Conservation (phyloP, 257 asterid genomes). For the Penstemon newberryi region DNA sequence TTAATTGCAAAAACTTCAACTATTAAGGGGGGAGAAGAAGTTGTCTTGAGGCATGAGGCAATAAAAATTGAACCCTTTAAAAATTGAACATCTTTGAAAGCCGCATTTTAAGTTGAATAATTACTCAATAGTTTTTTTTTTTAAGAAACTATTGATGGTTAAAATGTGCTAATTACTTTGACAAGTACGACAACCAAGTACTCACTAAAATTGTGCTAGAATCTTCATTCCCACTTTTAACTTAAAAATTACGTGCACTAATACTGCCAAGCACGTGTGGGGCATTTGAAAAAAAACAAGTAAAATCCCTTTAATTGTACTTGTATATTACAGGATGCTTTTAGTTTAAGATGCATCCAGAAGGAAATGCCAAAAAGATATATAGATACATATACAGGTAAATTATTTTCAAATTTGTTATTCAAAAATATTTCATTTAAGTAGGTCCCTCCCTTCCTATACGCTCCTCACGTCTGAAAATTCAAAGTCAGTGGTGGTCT, state of each 20-base stretch:
- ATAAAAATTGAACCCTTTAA: too few relatives aligned
- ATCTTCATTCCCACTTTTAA: background rate
- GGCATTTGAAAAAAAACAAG: background rate
- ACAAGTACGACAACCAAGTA: background rate
- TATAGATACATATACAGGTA: too few relatives aligned
- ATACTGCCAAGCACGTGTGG: conserved; percentile 5
- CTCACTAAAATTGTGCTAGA: background rate
- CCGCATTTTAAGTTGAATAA: background rate
- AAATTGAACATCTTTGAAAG: too few relatives aligned
- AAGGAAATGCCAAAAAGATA: too few relatives aligned
- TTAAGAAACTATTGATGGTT: too few relatives aligned
- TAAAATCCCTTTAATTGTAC: background rate
- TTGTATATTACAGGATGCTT: background rate
- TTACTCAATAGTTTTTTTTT: background rate
- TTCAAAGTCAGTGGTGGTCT: too few relatives aligned
- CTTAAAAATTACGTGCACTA: conserved; percentile 4
- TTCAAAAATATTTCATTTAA: too few relatives aligned
- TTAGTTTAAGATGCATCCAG: background rate
- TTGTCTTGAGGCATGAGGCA: background rate
- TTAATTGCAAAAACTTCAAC: too few relatives aligned
- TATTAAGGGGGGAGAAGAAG: too few relatives aligned
- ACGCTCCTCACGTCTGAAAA: too few relatives aligned
- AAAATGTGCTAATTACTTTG: background rate
- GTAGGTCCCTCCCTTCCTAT: too few relatives aligned
- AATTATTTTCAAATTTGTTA: too few relatives aligned